Conservation (phyloP, 306 rosid genomes). For the Astragalus glycyphyllos region DNA sequence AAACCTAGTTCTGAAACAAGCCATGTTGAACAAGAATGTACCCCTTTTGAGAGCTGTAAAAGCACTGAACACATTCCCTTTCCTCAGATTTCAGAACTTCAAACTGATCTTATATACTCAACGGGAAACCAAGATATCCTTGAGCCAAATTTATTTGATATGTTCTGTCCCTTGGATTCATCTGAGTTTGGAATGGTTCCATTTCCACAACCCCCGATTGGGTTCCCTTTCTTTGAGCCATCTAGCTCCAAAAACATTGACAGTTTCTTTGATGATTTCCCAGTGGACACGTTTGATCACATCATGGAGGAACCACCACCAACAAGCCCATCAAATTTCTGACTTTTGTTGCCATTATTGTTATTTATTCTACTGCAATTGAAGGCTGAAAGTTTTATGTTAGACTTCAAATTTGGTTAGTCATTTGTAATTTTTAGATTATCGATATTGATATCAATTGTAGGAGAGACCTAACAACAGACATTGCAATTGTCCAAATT, state of each 20-base stretch:
- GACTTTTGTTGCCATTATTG: conserved; percentile 33
- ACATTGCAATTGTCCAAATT: conserved; percentile 37
- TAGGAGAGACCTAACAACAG: conserved; percentile 18
- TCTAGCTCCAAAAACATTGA: conserved; percentile 44
- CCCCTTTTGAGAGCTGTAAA: conserved; percentile 42
- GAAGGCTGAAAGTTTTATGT: not conserved
- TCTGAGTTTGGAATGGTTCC: conserved; percentile 52
- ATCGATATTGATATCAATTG: conserved; percentile 24
- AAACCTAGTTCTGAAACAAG: conserved; percentile 38
- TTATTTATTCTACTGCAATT: not conserved
- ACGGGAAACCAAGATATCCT: conserved; percentile 54
- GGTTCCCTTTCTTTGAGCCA: conserved; percentile 55
- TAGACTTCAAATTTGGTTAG: not conserved
- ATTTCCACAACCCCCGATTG: conserved; percentile 39
- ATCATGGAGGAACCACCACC: conserved; percentile 52
- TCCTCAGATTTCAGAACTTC: conserved; percentile 50
- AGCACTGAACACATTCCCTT: conserved; percentile 46
- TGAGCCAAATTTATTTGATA: conserved; percentile 52
- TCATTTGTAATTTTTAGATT: conserved; percentile 22
- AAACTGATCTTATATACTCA: conserved; percentile 54
- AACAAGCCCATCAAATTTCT: conserved; percentile 49
- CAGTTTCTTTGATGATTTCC: conserved; percentile 77
- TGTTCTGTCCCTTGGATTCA: conserved; percentile 49
- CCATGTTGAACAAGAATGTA: conserved; percentile 48
- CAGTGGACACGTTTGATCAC: conserved; percentile 67